These are phyloP conservation scores for Suillus bovinus DNA, from an alignment of 768 basidiomycete genomes.

Conservation along the genomic window DNA sequence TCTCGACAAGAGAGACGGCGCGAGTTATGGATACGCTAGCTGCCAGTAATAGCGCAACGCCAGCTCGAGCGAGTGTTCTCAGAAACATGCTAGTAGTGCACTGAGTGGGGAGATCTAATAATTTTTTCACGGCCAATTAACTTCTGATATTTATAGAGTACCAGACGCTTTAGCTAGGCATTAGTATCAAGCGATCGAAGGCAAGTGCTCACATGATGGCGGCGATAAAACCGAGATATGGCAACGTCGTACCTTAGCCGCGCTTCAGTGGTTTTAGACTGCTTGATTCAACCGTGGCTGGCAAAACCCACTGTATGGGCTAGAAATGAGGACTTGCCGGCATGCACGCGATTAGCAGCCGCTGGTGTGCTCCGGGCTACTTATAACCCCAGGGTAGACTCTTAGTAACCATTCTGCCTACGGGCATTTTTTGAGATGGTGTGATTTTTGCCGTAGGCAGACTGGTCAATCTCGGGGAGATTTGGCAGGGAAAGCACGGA, in stretches of 20 bases:
- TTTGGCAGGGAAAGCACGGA: no score
- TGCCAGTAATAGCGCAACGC: slow-evolving; percentile 6
- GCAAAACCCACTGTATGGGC: not conserved
- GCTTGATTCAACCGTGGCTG: not conserved
- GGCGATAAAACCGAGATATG: not conserved
- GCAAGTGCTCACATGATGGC: not conserved
- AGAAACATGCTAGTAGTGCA: slow-evolving; percentile 17
- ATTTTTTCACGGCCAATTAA: not conserved
- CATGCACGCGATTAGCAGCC: no score
- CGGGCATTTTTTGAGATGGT: no score
- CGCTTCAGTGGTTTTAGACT: not conserved
- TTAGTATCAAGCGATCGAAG: not conserved
- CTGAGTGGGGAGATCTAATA: not conserved
- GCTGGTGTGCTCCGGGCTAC: no score
- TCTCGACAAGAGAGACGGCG: slow-evolving; percentile 1
- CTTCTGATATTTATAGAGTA: not conserved
- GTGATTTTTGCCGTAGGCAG: no score
- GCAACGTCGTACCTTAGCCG: not conserved
- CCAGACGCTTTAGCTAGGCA: not conserved
- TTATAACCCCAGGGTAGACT: no score
- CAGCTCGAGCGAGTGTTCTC: not conserved
- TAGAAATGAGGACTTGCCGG: not conserved
- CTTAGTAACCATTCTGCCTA: no score
- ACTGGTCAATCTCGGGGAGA: no score
- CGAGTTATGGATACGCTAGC: not conserved